These are phyloP conservation scores for Mediolabrus comicus DNA, from an alignment of 108 stramenopile species.

Conservation along the genomic window DNA sequence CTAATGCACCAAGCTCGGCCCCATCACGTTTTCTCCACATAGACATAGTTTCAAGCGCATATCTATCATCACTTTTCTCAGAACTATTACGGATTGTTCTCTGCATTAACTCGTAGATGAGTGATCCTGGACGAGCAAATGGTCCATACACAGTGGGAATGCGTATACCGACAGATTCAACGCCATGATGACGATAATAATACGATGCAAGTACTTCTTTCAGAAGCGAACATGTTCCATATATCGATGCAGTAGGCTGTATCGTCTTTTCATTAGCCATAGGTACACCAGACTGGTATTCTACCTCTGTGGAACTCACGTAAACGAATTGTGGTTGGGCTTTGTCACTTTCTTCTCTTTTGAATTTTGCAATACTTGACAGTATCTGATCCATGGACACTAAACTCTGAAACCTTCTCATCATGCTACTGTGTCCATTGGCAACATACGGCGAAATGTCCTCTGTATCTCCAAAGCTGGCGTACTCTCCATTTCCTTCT, in stretches of 20 bases:
- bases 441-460: constrained; percentile 30
- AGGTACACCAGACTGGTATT: constrained; percentile 33
- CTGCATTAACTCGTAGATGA: constrained; percentile 39
- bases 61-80: constrained; percentile 25
- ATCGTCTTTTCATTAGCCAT: neutral
- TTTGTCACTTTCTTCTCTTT: neutral
- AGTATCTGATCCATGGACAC: constrained; percentile 47
- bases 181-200: constrained; percentile 41
- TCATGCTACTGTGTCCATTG: constrained; percentile 29
- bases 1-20: constrained; percentile 14
- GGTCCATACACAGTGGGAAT: constrained; percentile 38
- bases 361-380: constrained; percentile 12
- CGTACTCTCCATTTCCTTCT: constrained; percentile 33
- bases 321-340: constrained; percentile 36
- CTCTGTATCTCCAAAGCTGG: constrained; percentile 38
- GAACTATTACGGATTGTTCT: constrained; percentile 32
- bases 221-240: constrained; percentile 36
- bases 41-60: constrained; percentile 6
- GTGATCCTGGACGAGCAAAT: constrained; percentile 40
- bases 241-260: constrained; percentile 20
- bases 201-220: constrained; percentile 49
- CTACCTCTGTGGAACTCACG: constrained; percentile 40
- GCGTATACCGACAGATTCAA: constrained; percentile 36
- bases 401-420: constrained; percentile 51
- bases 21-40: constrained; percentile 35